Evolutionary conservation across 805 yeast genomes (phyloP).

Genomic region (Ogataea trehaloabstinens): DNA sequence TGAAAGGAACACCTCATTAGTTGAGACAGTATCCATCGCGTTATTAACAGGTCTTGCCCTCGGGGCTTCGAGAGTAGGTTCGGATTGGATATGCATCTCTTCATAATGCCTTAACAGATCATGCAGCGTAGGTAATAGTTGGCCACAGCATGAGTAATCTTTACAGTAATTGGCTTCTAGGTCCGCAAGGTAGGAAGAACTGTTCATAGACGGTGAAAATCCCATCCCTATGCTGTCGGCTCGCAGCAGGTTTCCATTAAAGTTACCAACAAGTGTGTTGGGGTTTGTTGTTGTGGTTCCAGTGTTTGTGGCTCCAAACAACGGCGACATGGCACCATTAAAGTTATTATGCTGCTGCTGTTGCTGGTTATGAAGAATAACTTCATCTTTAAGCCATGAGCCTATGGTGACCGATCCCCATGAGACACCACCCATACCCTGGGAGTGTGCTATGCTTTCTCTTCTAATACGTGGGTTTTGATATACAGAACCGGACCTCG

Average conservation of each 20-base stretch:
- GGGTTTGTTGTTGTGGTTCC: constrained; percentile 1
- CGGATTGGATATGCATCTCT: constrained; percentile 80
- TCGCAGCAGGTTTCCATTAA: constrained; percentile 24
- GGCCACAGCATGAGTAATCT: constrained; percentile 96
- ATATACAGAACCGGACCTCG: constrained; percentile 37
- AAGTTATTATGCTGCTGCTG: constrained; percentile 12
- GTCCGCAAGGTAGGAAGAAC: constrained; percentile 83
- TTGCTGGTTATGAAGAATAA: constrained; percentile 47
- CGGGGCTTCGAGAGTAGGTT: constrained; percentile 41
- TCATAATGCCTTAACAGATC: constrained; percentile 93
- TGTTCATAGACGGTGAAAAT: constrained; percentile 64
- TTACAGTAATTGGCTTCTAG: constrained; percentile 94
- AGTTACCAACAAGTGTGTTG: constrained; percentile 6
- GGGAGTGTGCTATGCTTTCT: constrained; percentile 92
- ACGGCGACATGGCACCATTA: constrained; percentile 19
- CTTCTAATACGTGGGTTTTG: constrained; percentile 62
- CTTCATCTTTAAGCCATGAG: constrained; percentile 94
- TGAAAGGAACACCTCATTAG: constrained; percentile 82
- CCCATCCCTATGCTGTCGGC: constrained; percentile 33
- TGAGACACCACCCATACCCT: constrained; percentile 96
- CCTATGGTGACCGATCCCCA: constrained; percentile 97
- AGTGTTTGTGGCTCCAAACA: constrained; percentile 16
- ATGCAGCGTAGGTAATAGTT: constrained; percentile 85
- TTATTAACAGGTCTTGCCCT: constrained; percentile 52
- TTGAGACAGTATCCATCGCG: constrained; percentile 80